Conservation (phyloP, 768 basidiomycete species). For the Tylopilus vinaceipallidus region DNA sequence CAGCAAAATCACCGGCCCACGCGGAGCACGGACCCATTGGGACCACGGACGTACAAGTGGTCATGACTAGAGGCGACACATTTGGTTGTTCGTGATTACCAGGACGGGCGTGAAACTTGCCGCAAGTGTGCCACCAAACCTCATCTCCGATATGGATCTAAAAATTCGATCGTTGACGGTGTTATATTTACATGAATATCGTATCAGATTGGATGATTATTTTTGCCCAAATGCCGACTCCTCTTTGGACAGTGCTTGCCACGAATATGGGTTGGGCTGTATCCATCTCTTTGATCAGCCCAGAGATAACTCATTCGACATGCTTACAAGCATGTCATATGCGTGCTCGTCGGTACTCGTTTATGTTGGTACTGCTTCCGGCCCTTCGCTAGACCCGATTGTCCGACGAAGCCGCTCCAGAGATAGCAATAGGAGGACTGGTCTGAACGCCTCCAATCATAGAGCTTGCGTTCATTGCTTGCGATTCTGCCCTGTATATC, state of each 20-base stretch:
- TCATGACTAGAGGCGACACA: too few relatives aligned
- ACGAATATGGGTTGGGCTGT: too few relatives aligned
- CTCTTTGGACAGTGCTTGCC: neutral
- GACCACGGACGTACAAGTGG: too few relatives aligned
- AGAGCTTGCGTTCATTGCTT: too few relatives aligned
- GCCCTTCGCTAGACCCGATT: too few relatives aligned
- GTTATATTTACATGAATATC: neutral
- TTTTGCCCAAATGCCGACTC: neutral
- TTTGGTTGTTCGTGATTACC: neutral
- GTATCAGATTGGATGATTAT: neutral
- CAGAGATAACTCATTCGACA: neutral
- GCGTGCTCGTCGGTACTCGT: neutral
- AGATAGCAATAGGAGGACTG: too few relatives aligned
- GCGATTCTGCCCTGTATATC: neutral
- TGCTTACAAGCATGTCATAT: neutral
- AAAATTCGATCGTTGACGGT: neutral
- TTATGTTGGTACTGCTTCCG: neutral
- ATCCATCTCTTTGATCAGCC: neutral
- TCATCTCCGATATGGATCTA: neutral
- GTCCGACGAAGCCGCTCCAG: neutral
- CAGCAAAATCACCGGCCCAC: neutral
- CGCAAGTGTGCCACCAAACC: neutral
- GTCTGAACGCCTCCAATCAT: too few relatives aligned
- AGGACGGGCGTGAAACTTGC: neutral
- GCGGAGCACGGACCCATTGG: neutral